Percentiles rank a stretch among this genome's conserved stretches.
These are phyloP conservation scores for Psilocybe subaeruginosa DNA, from an alignment of 768 basidiomycete species.

Conservation along the genomic window DNA sequence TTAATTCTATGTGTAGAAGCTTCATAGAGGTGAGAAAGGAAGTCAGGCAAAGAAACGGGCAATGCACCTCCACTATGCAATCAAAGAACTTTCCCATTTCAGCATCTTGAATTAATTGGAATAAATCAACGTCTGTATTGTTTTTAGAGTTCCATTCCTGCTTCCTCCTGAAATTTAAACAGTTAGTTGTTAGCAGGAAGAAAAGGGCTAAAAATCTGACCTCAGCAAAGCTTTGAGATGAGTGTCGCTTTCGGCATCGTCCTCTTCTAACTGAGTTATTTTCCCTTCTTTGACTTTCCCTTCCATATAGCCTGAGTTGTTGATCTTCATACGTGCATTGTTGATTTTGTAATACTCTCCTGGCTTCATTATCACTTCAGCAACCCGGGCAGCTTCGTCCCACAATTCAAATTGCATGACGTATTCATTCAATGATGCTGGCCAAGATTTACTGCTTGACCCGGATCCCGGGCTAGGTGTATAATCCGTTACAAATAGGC, in stretches of 20 bases:
- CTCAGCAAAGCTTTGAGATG: slow-evolving; percentile 52
- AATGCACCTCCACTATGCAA: slow-evolving; percentile 60
- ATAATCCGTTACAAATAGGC: slow-evolving; percentile 70
- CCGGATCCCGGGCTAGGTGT: slow-evolving; percentile 40
- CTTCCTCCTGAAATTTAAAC: slow-evolving; percentile 47
- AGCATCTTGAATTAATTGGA: slow-evolving; percentile 52
- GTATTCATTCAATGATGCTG: slow-evolving; percentile 41
- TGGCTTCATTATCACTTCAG: slow-evolving; percentile 39
- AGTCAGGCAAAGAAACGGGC: not conserved
- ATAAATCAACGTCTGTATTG: slow-evolving; percentile 34
- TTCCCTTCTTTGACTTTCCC: slow-evolving; percentile 55
- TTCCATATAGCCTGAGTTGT: slow-evolving; percentile 45
- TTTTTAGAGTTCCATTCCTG: slow-evolving; percentile 40
- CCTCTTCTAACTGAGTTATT: slow-evolving; percentile 44
- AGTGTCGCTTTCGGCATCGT: slow-evolving; percentile 34
- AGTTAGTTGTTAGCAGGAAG: slow-evolving; percentile 5
- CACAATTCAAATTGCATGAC: slow-evolving; percentile 64
- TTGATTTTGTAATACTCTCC: slow-evolving; percentile 56
- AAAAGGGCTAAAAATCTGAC: slow-evolving; percentile 37
- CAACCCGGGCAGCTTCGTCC: slow-evolving; percentile 49
- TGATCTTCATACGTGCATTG: slow-evolving; percentile 50
- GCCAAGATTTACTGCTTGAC: slow-evolving; percentile 49
- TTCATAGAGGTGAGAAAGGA: slow-evolving; percentile 23
- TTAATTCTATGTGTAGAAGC: slow-evolving; percentile 47
- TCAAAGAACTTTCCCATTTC: slow-evolving; percentile 46